Evolutionary conservation across 2,329 filamentous ascomycete genomes (phyloP).

Genomic region (Fusarium haematococcum): DNA sequence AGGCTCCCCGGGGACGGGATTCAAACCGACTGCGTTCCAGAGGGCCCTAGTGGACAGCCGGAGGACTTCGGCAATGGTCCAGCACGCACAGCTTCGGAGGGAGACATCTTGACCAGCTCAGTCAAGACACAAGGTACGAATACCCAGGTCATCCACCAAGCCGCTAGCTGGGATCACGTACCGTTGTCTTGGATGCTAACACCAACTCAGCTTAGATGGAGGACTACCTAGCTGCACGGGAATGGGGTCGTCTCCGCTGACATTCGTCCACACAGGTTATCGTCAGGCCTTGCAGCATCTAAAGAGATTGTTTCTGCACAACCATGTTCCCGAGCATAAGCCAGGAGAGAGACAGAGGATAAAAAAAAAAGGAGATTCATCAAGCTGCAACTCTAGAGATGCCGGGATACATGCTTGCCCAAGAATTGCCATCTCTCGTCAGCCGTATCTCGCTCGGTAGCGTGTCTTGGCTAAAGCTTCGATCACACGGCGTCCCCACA

Average conservation of each 20-base stretch:
- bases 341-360: neutral
- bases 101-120: neutral
- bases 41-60: constrained; percentile 20
- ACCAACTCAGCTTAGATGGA: constrained; percentile 25
- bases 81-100: constrained; percentile 12
- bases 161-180: constrained; percentile 25
- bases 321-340: neutral
- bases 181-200: constrained; percentile 32
- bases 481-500: constrained; percentile 39
- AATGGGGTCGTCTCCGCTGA: constrained; percentile 28
- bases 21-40: constrained; percentile 33
- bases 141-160: constrained; percentile 18
- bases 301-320: constrained; percentile 1
- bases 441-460: constrained; percentile 29
- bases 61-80: constrained; percentile 27
- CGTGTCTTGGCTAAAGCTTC: constrained; percentile 35
- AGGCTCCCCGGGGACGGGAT: constrained; percentile 28
- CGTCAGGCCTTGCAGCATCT: constrained; percentile 9
- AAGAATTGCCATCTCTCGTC: constrained; percentile 8
- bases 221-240: constrained; percentile 30
- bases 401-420: neutral
- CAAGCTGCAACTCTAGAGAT: neutral
- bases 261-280: constrained; percentile 13
- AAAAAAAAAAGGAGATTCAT: neutral
- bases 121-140: constrained; percentile 29